These are phyloP conservation scores for Neolentinus lepideus DNA, from an alignment of 1,284 basidiomycete species.

Conservation along the genomic window DNA sequence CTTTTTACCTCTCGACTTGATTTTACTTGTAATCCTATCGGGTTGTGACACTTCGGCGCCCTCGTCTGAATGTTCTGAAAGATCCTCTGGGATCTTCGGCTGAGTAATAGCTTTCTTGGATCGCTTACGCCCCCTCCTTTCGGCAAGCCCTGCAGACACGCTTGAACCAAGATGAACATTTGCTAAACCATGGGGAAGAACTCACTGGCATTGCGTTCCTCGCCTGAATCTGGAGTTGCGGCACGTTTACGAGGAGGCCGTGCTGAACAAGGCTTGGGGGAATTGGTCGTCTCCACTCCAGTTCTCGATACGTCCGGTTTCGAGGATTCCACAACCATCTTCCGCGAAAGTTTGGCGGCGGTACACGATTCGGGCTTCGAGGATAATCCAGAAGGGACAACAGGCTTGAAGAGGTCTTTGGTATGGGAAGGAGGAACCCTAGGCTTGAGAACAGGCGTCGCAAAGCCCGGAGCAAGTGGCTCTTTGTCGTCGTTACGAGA, in stretches of 20 bases:
- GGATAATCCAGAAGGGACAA: not conserved
- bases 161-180: not conserved
- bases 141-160: constrained; percentile 35
- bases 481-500: not conserved
- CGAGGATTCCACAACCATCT: not conserved
- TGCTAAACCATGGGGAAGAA: constrained; percentile 3
- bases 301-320: not conserved
- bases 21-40: not conserved
- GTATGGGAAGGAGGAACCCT: constrained; percentile 19
- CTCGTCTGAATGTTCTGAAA: constrained; percentile 2
- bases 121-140: constrained; percentile 48
- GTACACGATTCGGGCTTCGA: not conserved
- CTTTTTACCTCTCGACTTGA: constrained; percentile 18
- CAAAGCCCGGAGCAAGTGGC: constrained; percentile 30
- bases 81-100: constrained; percentile 13
- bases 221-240: not conserved
- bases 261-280: not conserved
- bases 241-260: not conserved
- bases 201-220: constrained; percentile 22
- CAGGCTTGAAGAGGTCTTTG: not conserved
- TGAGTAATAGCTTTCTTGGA: constrained; percentile 44
- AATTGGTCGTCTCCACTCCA: not conserved
- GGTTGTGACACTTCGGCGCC: constrained; percentile 3
- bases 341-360: not conserved
- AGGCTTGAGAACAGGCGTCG: constrained; percentile 52